Evolutionary conservation across 257 asterid species (phyloP).

Genomic region (Lycium ferocissimum): DNA sequence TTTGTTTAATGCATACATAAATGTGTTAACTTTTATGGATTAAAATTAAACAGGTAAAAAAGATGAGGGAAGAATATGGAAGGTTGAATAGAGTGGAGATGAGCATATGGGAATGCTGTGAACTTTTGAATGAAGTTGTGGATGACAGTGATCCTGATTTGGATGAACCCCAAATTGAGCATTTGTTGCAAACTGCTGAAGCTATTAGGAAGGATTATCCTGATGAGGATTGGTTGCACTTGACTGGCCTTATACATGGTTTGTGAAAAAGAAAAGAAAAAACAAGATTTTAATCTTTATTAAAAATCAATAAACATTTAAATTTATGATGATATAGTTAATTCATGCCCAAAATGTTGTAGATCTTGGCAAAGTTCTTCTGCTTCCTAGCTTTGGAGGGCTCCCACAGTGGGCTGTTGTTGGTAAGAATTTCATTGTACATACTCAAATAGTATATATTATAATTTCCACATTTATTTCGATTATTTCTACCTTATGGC

Average conservation of each 20-base stretch:
- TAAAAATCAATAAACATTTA: neutral
- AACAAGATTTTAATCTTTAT: neutral
- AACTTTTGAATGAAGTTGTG: conserved; percentile 61
- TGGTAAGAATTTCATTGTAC: conserved; percentile 39
- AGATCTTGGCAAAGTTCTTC: conserved; percentile 88
- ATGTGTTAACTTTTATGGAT: no score
- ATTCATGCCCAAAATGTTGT: neutral
- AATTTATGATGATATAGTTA: neutral
- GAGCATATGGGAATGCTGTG: conserved; percentile 98
- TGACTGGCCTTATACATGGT: conserved; percentile 89
- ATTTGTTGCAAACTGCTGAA: conserved; percentile 84
- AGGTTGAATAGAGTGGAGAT: conserved; percentile 69
- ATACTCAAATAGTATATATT: neutral
- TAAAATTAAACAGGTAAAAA: conserved; percentile 56
- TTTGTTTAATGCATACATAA: no score
- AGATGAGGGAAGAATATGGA: conserved; percentile 70
- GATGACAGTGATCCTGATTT: conserved; percentile 60
- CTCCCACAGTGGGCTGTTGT: conserved; percentile 98
- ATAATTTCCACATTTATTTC: neutral
- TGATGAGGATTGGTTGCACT: conserved; percentile 81
- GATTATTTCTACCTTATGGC: no score
- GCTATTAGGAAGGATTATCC: conserved; percentile 87
- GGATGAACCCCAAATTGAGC: conserved; percentile 96
- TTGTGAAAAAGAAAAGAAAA: neutral
- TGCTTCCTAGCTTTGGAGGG: conserved; percentile 73